These are phyloP conservation scores for Handroanthus guayacan DNA, from an alignment of 257 asterid species.

Conservation along the genomic window DNA sequence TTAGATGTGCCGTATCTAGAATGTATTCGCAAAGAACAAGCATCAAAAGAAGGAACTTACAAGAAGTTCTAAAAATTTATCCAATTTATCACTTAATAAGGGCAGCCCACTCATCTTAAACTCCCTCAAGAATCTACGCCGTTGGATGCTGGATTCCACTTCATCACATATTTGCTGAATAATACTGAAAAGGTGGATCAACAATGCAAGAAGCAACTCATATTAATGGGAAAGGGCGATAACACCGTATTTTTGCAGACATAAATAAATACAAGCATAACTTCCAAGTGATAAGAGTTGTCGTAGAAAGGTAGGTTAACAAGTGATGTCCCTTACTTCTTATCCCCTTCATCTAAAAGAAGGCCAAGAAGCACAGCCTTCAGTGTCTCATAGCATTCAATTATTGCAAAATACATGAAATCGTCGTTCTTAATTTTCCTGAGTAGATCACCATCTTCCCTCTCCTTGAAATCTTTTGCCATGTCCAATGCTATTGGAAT, in stretches of 20 bases:
- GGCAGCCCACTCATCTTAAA: slow-evolving; percentile 84
- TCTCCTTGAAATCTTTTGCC: slow-evolving; percentile 89
- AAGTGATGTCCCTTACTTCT: slow-evolving; percentile 59
- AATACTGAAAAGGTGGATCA: slow-evolving; percentile 56
- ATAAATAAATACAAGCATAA: slow-evolving; percentile 24
- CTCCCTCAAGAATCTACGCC: slow-evolving; percentile 59
- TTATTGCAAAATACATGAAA: slow-evolving; percentile 85
- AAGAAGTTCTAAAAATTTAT: slow-evolving; percentile 69
- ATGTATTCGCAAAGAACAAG: slow-evolving; percentile 25
- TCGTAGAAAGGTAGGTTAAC: slow-evolving; percentile 34
- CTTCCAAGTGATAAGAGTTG: slow-evolving; percentile 12
- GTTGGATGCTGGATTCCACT: slow-evolving; percentile 67
- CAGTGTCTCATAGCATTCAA: slow-evolving; percentile 92
- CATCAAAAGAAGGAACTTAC: slow-evolving; percentile 51
- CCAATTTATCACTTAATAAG: slow-evolving; percentile 73
- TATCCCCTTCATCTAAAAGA: slow-evolving; percentile 67
- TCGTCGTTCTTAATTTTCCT: slow-evolving; percentile 84
- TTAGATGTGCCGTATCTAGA: slow-evolving; percentile 20
- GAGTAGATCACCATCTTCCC: slow-evolving; percentile 87
- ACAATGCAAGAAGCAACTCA: slow-evolving; percentile 24
- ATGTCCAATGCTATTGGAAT: slow-evolving; percentile 98
- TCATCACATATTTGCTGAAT: slow-evolving; percentile 65
- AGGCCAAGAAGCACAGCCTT: slow-evolving; percentile 65
- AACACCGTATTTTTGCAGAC: background rate
- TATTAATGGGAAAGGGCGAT: slow-evolving; percentile 29